Evolutionary conservation across 116 monocot genomes (phyloP).

Genomic region (Cymodocea nodosa): DNA sequence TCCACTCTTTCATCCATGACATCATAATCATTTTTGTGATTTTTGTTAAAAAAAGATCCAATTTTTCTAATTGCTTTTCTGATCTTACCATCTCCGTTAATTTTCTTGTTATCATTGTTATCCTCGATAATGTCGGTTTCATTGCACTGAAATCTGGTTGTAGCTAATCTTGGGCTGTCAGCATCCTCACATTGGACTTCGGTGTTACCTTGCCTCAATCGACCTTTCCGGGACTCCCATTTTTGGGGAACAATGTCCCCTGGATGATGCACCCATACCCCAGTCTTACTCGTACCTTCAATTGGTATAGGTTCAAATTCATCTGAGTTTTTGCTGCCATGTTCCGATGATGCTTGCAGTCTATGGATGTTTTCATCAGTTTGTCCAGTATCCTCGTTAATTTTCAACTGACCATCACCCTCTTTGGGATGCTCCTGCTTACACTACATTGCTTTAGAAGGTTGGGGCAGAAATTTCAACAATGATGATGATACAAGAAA

Average conservation of each 20-base stretch:
- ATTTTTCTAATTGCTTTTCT: constrained; percentile 28
- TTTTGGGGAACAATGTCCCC: constrained; percentile 36
- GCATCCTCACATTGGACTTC: constrained; percentile 15
- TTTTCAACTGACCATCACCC: not conserved
- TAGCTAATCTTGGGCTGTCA: constrained; percentile 20
- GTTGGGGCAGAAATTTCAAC: not conserved
- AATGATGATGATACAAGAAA: not conserved
- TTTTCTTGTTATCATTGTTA: constrained; percentile 8
- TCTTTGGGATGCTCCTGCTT: constrained; percentile 2
- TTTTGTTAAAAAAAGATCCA: constrained; percentile 32
- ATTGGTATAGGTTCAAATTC: constrained; percentile 40
- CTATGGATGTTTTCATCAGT: not conserved
- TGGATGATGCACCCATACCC: constrained; percentile 66
- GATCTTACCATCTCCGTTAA: constrained; percentile 10
- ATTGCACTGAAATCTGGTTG: not conserved
- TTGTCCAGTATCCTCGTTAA: not conserved
- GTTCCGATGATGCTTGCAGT: not conserved
- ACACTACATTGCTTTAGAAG: not conserved
- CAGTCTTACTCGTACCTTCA: constrained; percentile 48
- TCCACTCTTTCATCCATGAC: not conserved
- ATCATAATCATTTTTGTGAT: constrained; percentile 12
- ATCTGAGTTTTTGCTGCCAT: constrained; percentile 3
- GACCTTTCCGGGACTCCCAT: constrained; percentile 76
- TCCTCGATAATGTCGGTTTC: constrained; percentile 14
- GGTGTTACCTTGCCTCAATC: constrained; percentile 16